Conservation (phyloP, 495 filamentous ascomycete genomes). For the Neurospora intermedia region DNA sequence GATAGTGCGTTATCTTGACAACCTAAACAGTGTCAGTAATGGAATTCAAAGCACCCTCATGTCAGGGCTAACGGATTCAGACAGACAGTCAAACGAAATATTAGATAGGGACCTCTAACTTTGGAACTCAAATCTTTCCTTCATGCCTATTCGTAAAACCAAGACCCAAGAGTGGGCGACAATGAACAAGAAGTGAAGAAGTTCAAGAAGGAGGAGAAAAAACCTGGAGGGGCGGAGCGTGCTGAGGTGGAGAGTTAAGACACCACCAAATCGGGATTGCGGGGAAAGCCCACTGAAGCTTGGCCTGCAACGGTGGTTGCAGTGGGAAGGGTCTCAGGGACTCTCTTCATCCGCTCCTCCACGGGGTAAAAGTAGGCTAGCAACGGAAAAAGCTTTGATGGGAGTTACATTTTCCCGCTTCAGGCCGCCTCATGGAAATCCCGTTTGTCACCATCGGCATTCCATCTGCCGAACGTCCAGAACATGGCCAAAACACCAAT, state of each 20-base stretch:
- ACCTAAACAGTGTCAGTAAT: neutral
- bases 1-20: neutral
- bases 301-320: neutral
- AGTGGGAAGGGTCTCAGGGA: neutral
- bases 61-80: too few species aligned
- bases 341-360: neutral
- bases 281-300: neutral
- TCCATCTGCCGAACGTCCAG: neutral
- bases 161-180: neutral
- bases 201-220: neutral
- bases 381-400: neutral
- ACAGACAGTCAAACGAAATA: neutral
- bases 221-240: neutral
- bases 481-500: neutral
- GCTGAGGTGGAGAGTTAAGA: neutral
- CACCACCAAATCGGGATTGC: neutral
- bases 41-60: neutral
- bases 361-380: neutral
- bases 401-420: neutral
- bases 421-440: neutral
- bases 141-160: neutral
- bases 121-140: neutral
- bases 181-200: neutral
- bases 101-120: too few species aligned
- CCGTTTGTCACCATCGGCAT: neutral